Conservation (phyloP, 2,329 filamentous ascomycete genomes). For the Paraphoma chrysanthemicola region DNA sequence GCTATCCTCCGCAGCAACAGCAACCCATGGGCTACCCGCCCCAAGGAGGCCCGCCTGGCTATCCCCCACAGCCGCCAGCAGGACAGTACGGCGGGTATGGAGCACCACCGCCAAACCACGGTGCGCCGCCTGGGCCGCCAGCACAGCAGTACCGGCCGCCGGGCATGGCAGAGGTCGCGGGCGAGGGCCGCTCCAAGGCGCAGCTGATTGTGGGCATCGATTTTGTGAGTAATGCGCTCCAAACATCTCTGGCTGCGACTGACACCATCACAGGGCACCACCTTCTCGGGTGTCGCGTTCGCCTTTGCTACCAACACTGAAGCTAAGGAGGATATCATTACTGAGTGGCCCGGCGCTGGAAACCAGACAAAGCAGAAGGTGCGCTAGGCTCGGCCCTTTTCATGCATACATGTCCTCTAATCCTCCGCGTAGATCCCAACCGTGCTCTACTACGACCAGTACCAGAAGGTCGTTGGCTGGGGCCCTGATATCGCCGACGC, state of each 20-base stretch:
- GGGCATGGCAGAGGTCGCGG: conserved; percentile 74
- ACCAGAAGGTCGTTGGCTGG: conserved; percentile 99
- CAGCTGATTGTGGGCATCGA: conserved; percentile 99
- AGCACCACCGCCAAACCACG: conserved; percentile 35
- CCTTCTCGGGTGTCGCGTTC: conserved; percentile 96
- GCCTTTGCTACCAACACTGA: conserved; percentile 94
- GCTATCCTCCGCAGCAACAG: conserved; percentile 52
- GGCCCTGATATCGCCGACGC: conserved; percentile 97
- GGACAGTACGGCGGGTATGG: conserved; percentile 38
- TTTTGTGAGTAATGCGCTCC: conserved; percentile 68
- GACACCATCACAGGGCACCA: conserved; percentile 74
- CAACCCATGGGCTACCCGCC: conserved; percentile 47
- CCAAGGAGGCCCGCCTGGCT: conserved; percentile 50
- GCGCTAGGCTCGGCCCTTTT: conserved; percentile 9
- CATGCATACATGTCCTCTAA: conserved; percentile 4
- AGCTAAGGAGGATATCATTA: conserved; percentile 98
- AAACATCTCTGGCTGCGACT: conserved; percentile 31
- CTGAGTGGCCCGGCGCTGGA: conserved; percentile 97
- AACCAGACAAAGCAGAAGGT: conserved; percentile 99
- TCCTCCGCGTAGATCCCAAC: conserved; percentile 79
- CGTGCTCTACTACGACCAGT: conserved; percentile 99
- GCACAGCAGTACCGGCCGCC: conserved; percentile 40
- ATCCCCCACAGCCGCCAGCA: conserved; percentile 46
- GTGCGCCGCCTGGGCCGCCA: conserved; percentile 39
- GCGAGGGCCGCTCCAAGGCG: conserved; percentile 87